Evolutionary conservation across 169 alveolate species (phyloP), one percentile per base, ranked within the genome.

Genomic region (Plasmodium gallinaceum): DNA sequence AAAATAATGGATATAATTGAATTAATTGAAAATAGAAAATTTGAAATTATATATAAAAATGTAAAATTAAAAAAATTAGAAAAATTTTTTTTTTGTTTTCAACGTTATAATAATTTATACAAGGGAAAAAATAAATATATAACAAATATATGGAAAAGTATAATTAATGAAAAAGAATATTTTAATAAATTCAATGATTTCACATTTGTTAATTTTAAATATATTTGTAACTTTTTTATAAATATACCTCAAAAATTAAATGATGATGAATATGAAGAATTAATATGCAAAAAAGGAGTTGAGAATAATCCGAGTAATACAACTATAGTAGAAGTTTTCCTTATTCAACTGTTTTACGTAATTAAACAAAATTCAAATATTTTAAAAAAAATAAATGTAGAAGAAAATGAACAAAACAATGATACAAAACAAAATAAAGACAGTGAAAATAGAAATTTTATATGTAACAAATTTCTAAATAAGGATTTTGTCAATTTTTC

Each of bases 171-270:
- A 58, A 57, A 42, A 10, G 26, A 65, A 7, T 26, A 65, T 43
- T 43, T n/a, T 61, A 24, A 62, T 39, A 32, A 10, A 18, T 16
- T n/a, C 46, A 66, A 78, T 5, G 57, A 51, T 24, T 64, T 65
- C 22, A 0, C 51, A 0, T 64, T 78, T 78, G 90, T 78, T 18
- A 78, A 78, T 48, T 78, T 78, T 78, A 43, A 78, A 65, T 78
- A 78, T 66, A 64, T 78, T 8, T 78, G 78, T 51, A 78, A 78
- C 8, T 65, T 65, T 78, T 18, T 78, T 18, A 65, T 14, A 22
- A 9, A 39, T 52, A 32, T 24, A 26, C 42, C 46, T 42, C 6
- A n/a, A 9, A 43, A 26, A 43, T 24, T 9, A 58, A 51, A 39
- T 45, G 39, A n/a, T 20, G 18, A 20, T 48, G 66, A 43, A 22